phyloP scores from a whole-genome alignment of 495 filamentous ascomycete species.

The Penicillium salamii region DNA sequence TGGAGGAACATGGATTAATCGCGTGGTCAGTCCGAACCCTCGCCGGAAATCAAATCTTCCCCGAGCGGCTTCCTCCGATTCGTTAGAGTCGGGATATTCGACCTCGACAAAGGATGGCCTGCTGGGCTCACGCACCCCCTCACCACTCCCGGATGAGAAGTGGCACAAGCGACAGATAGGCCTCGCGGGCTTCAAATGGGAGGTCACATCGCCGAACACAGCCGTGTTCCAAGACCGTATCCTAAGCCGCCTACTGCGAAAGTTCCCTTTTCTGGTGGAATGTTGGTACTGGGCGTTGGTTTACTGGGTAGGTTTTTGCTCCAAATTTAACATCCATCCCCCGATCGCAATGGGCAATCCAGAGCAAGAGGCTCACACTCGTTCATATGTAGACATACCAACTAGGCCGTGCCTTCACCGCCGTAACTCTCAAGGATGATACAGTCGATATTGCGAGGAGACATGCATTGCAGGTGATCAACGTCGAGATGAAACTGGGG shows the following conservation, averaged over 20 bases:
- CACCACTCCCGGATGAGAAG: conserved; percentile 29
- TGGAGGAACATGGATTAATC: conserved; percentile 59
- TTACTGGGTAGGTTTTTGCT: conserved; percentile 57
- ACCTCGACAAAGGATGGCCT: conserved; percentile 34
- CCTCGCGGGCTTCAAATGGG: conserved; percentile 27
- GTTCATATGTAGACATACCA: conserved; percentile 51
- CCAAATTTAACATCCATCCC: too few species aligned
- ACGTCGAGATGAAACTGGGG: conserved; percentile 50
- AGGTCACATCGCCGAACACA: conserved; percentile 55
- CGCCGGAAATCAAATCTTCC: conserved; percentile 20
- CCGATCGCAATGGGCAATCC: too few species aligned
- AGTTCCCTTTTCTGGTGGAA: conserved; percentile 74
- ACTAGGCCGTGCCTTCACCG: conserved; percentile 60
- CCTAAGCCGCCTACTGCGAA: conserved; percentile 58
- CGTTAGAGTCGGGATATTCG: conserved; percentile 29
- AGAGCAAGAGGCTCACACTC: neutral
- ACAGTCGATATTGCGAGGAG: conserved; percentile 55
- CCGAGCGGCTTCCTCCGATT: conserved; percentile 26
- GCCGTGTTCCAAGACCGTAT: conserved; percentile 49
- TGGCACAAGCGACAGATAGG: conserved; percentile 45
- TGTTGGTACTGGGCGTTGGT: conserved; percentile 78
- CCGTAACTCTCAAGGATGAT: conserved; percentile 54
- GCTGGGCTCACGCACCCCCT: conserved; percentile 21
- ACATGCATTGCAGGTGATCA: conserved; percentile 57
- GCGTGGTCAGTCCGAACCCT: conserved; percentile 22